A percentile compares a stretch with the other conserved stretches of the same genome.
phyloP scores from a whole-genome alignment of 108 stramenopile genomes.

The Asterionellopsis glacialis region DNA sequence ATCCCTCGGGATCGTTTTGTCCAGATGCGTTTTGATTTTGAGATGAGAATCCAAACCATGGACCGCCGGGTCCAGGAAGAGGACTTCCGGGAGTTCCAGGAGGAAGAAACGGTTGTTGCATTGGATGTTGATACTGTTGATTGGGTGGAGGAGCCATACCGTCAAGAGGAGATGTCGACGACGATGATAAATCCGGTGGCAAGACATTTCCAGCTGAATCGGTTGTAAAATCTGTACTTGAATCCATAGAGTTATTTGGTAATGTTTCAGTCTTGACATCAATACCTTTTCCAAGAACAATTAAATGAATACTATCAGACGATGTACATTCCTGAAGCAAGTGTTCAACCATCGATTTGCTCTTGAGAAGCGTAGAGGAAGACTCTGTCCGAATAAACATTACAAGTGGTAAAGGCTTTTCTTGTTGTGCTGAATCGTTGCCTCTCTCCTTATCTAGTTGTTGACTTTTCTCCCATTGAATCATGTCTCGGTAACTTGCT shows the following conservation, averaged over 20 bases:
- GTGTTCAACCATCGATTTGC: conserved; percentile 72
- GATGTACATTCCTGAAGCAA: conserved; percentile 69
- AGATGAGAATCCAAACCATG: conserved; percentile 56
- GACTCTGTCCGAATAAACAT: conserved; percentile 73
- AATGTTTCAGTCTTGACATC: conserved; percentile 55
- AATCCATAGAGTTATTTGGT: conserved; percentile 17
- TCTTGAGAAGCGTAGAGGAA: conserved; percentile 61
- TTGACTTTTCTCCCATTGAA: conserved; percentile 52
- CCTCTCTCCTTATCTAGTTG: conserved; percentile 7
- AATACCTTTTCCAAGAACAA: conserved; percentile 76
- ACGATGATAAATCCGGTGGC: no score
- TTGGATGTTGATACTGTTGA: no score
- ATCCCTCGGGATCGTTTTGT: conserved; percentile 84
- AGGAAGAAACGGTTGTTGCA: background rate
- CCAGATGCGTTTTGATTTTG: conserved; percentile 81
- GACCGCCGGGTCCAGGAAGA: conserved; percentile 7
- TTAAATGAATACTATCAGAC: conserved; percentile 58
- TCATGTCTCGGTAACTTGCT: conserved; percentile 59
- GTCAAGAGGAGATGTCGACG: background rate
- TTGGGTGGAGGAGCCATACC: background rate
- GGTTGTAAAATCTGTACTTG: background rate
- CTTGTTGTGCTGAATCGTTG: background rate
- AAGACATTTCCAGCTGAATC: background rate
- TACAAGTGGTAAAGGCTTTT: conserved; percentile 50
- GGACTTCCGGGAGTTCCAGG: background rate